Base-by-base conservation (phyloP, 257 asterid species). In the Solanum rostratum region DNA sequence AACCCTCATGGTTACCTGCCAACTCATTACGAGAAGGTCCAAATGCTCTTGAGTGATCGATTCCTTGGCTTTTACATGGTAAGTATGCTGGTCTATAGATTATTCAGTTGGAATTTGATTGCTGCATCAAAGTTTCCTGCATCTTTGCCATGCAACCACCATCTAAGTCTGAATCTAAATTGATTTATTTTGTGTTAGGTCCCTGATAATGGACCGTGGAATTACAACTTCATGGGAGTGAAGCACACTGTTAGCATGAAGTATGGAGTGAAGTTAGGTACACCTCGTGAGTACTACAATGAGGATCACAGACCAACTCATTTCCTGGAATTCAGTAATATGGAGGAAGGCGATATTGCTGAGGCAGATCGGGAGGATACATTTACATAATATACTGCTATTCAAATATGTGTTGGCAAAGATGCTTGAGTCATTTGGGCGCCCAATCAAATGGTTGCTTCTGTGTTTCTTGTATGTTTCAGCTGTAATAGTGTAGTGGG, bases 1-100 rank as follows among this genome's bases (percentile, higher is more conserved):
- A 96, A 97, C 84, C 98, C 99, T 27, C 98, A 97, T 54, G 98
- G 98, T 15, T 97, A 95, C 90, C 90, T 97, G 65, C 99, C 99
- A 7, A 91, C 99, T 6, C 95, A 93, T 89, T 97, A 95, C 37
- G 99, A 97, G 92, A 97, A 97, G 87, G 99, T 97, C 46, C 99
- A 97, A 70, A 95, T 97, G 99, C 98, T 97, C 22, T 70, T 97
- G 78, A 97, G 99, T 89, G 99, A 97, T 76, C 96, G 99, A 20
- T 97, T 97, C 89, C 95, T 94, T 4, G 99, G 99, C 62, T 97
- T 97, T 86, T 97, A 97, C 92, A 97, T 97, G 99, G 98, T 96
- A 90, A 86, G 80, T 18, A 54, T 69, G 29, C 65, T 19, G 50
- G 52, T 10, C 79, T 69, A 50, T 5, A 9, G 46, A 78, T 29